Evolutionary conservation across 1,284 basidiomycete species (phyloP), one percentile per base, ranked within the genome.

Genomic region (Melampsora allii-populina): DNA sequence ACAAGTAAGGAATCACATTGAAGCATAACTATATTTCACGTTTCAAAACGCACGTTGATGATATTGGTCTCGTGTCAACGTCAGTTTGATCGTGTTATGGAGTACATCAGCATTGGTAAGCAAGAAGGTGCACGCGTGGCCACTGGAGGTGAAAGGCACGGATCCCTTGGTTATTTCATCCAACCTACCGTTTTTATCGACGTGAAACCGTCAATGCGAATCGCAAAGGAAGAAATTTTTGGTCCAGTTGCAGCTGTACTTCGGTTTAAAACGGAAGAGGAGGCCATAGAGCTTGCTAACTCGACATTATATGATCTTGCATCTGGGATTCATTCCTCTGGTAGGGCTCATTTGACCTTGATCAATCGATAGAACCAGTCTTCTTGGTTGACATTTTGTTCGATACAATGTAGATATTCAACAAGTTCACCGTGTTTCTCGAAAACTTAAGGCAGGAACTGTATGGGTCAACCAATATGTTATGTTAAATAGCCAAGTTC

Each of bases 111-210:
- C 60, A 75, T 75, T 5, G 79, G 79, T 60, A 79, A 80, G 78
- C 76, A 80, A 76, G 79, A 80, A 17, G 79, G 79, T n/a, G 59
- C 59, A 74, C 79, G 76, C 46, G 76, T 80, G 39, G 65, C 71
- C 46, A 76, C 77, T 53, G 79, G 79, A 42, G 79, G 79, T 17
- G 77, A 68, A 77, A 78, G 78, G 76, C 78, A 77, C 31, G 78
- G 77, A 29, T 66, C 75, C 48, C 76, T 80, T 63, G 82, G 81
- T 42, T 81, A 80, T 80, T 82, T 80, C 63, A 79, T 82, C 75
- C 76, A 81, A 76, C 81, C 81, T 45, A 82, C 82, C 66, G 78
- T 82, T 76, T 79, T 81, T 53, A 66, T 73, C 24, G 75, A 77
- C 50, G 79, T 80, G 31, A 74, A 71, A 39, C 66, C 46, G 19